Conservation (phyloP, 78 protist genomes). For the Protostelium mycophagum region DNA sequence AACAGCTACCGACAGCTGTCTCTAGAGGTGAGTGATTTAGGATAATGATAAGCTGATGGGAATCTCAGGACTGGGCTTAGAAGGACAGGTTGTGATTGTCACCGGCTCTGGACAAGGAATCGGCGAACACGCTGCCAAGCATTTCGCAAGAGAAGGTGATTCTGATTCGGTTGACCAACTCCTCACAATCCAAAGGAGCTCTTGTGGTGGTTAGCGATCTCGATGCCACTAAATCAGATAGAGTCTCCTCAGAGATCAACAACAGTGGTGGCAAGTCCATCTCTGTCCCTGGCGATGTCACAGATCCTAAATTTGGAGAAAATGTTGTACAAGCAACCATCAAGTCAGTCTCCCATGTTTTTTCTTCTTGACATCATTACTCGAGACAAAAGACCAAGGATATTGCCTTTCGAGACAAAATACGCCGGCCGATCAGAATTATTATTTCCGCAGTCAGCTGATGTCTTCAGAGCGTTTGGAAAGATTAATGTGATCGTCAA, state of each 20-base stretch:
- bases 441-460: background rate
- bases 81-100: background rate
- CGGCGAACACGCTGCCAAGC: background rate
- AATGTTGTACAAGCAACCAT: background rate
- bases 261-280: conserved; percentile 7
- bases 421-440: background rate
- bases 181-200: background rate
- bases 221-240: conserved; percentile 6
- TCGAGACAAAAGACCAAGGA: too few species aligned
- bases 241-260: background rate
- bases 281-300: conserved; percentile 17
- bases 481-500: background rate
- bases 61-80: background rate
- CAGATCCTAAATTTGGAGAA: conserved; percentile 4
- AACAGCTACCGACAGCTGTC: too few species aligned
- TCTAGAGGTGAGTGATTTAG: too few species aligned
- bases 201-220: conserved; percentile 5
- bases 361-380: background rate
- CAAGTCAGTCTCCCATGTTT: background rate
- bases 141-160: conserved; percentile 3
- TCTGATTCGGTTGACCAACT: background rate
- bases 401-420: too few species aligned
- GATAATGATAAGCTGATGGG: too few species aligned
- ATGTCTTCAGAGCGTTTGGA: background rate
- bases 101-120: background rate